These are phyloP conservation scores for Meredithiella fracta DNA, from an alignment of 2,329 filamentous ascomycete genomes.

Conservation along the genomic window DNA sequence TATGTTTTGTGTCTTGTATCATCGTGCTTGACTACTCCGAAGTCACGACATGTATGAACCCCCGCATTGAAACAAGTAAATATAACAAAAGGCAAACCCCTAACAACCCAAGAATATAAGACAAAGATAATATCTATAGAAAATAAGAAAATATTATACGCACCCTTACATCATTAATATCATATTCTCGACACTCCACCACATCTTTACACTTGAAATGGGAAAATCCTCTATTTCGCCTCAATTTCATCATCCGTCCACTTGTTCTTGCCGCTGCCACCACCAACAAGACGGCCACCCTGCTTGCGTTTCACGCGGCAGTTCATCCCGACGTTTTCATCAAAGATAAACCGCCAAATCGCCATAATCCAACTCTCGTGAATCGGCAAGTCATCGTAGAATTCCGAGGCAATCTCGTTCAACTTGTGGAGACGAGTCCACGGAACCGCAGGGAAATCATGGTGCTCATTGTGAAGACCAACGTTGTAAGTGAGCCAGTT, in stretches of 20 bases:
- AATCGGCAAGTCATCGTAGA: constrained; percentile 72
- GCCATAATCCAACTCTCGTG: constrained; percentile 87
- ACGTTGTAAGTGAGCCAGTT: constrained; percentile 96
- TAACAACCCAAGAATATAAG: background rate
- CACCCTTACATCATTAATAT: too few relatives aligned
- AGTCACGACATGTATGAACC: too few relatives aligned
- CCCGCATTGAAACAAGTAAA: background rate
- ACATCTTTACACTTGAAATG: background rate
- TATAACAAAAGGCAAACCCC: background rate
- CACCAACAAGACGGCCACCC: constrained; percentile 47
- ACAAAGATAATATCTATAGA: background rate
- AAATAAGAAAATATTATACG: background rate
- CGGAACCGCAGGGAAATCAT: constrained; percentile 92
- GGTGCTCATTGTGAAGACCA: constrained; percentile 94
- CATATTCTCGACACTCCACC: too few relatives aligned
- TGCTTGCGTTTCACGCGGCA: constrained; percentile 86
- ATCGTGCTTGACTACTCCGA: background rate
- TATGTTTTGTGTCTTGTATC: background rate
- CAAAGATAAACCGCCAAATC: constrained; percentile 89
- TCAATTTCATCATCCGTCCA: constrained; percentile 39
- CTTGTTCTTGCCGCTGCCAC: constrained; percentile 42
- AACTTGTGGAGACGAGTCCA: constrained; percentile 76
- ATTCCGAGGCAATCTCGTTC: constrained; percentile 69
- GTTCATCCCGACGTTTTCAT: constrained; percentile 75
- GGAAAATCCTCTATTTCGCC: constrained; percentile 27